phyloP scores from a whole-genome alignment of 305 asterid genomes.

The Andrographis paniculata region DNA sequence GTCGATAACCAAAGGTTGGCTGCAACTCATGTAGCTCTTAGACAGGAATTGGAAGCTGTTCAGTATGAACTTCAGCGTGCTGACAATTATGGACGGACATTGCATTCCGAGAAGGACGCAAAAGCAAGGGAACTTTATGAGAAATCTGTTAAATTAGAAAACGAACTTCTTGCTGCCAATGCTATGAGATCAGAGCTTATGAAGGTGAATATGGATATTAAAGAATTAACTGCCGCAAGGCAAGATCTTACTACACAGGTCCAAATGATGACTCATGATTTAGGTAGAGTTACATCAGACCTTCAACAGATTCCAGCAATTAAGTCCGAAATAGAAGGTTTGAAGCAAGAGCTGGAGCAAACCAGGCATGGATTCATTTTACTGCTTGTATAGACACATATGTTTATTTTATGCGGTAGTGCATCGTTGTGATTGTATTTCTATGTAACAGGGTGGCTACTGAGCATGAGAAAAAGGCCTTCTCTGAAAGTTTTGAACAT shows the following conservation, averaged over 20 bases:
- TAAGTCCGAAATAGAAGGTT: conserved; percentile 61
- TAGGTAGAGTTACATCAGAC: conserved; percentile 67
- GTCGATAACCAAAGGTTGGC: conserved; percentile 87
- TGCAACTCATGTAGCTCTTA: conserved; percentile 92
- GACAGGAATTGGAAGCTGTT: conserved; percentile 72
- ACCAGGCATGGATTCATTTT: conserved; percentile 42
- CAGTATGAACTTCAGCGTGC: conserved; percentile 78
- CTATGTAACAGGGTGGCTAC: conserved; percentile 60
- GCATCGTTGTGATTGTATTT: conserved; percentile 2
- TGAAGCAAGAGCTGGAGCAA: conserved; percentile 65
- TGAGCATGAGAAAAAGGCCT: conserved; percentile 85
- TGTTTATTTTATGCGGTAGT: not conserved
- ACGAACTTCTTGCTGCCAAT: conserved; percentile 58
- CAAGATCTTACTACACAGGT: conserved; percentile 68
- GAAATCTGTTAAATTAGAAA: conserved; percentile 73
- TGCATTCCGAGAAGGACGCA: conserved; percentile 61
- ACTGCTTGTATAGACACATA: not conserved
- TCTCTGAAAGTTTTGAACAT: conserved; percentile 83
- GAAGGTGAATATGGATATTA: conserved; percentile 67
- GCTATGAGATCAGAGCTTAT: conserved; percentile 77
- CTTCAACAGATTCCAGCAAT: conserved; percentile 75
- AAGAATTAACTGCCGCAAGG: conserved; percentile 68
- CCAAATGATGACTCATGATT: conserved; percentile 84
- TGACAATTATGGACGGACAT: conserved; percentile 57
- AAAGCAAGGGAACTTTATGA: conserved; percentile 67